Evolutionary conservation across 108 stramenopile genomes (phyloP).

Genomic region (Nannochloropsis gaditana): DNA sequence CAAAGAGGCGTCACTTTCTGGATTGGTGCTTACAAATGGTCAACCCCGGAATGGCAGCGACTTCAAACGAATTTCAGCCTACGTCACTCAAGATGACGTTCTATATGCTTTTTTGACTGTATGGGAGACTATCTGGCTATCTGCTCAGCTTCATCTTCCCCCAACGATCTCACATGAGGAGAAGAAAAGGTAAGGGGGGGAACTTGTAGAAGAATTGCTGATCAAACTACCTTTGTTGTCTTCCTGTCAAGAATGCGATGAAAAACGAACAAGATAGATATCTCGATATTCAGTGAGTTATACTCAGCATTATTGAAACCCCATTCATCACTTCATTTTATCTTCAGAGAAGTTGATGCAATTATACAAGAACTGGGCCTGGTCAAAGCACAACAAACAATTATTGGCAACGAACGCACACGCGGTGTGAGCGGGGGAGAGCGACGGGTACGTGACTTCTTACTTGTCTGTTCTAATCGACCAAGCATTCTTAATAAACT

Average conservation of each 20-base stretch:
- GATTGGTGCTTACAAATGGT: neutral
- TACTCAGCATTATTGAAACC: no score
- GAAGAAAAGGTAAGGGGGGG: slow-evolving; percentile 18
- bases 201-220: neutral
- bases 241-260: no score
- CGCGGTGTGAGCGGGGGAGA: slow-evolving; percentile 41
- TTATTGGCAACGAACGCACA: slow-evolving; percentile 29
- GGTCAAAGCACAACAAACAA: slow-evolving; percentile 17
- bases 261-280: no score
- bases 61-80: slow-evolving; percentile 16
- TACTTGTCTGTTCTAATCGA: no score
- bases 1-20: slow-evolving; percentile 1
- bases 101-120: slow-evolving; percentile 34
- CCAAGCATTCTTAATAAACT: no score
- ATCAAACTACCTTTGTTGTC: no score
- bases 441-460: neutral
- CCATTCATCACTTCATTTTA: neutral
- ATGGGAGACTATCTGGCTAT: slow-evolving; percentile 26
- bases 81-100: slow-evolving; percentile 32
- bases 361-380: slow-evolving; percentile 31
- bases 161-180: neutral
- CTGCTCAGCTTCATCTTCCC: slow-evolving; percentile 24
- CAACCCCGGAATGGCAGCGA: slow-evolving; percentile 14
- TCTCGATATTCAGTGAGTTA: no score
- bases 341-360: neutral